phyloP scores from a whole-genome alignment of 768 basidiomycete species.

The Ramaria sp. region DNA sequence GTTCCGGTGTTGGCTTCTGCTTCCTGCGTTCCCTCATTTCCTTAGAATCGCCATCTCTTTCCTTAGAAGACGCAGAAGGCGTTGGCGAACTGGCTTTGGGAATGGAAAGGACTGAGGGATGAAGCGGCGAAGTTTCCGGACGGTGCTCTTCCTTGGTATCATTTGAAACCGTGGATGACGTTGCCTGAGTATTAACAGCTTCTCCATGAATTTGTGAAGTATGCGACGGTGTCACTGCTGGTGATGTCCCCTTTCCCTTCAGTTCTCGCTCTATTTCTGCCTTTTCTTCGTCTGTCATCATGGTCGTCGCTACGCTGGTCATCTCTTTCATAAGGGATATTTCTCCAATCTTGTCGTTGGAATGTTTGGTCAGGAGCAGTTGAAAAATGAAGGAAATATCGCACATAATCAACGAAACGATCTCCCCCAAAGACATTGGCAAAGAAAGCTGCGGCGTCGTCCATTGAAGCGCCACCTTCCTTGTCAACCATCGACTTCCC shows the following conservation, averaged over 20 bases:
- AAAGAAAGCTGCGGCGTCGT: conserved; percentile 92
- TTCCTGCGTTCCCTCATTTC: conserved; percentile 28
- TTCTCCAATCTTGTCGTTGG: conserved; percentile 71
- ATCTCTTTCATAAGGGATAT: conserved; percentile 93
- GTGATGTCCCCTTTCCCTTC: conserved; percentile 27
- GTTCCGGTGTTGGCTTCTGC: conserved; percentile 64
- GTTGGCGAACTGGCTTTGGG: conserved; percentile 12
- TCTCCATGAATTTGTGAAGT: conserved; percentile 12
- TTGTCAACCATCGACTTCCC: conserved; percentile 84
- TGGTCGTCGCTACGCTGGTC: conserved; percentile 72
- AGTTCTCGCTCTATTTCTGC: conserved; percentile 73
- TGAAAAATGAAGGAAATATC: conserved; percentile 21
- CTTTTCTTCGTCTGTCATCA: conserved; percentile 90
- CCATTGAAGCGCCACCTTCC: conserved; percentile 68
- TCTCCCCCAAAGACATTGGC: conserved; percentile 95
- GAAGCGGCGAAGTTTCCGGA: neutral
- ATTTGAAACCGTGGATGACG: neutral
- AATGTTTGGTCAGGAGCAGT: conserved; percentile 4
- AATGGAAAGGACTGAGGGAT: neutral
- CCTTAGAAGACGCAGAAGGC: conserved; percentile 15
- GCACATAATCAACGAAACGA: conserved; percentile 77
- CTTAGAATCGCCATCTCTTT: conserved; percentile 22
- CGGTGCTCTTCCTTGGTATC: conserved; percentile 1
- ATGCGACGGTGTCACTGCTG: conserved; percentile 18
- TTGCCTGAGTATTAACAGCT: neutral